These are phyloP conservation scores for Hippophae gyantsensis DNA, from an alignment of 306 rosid species.

Conservation along the genomic window DNA sequence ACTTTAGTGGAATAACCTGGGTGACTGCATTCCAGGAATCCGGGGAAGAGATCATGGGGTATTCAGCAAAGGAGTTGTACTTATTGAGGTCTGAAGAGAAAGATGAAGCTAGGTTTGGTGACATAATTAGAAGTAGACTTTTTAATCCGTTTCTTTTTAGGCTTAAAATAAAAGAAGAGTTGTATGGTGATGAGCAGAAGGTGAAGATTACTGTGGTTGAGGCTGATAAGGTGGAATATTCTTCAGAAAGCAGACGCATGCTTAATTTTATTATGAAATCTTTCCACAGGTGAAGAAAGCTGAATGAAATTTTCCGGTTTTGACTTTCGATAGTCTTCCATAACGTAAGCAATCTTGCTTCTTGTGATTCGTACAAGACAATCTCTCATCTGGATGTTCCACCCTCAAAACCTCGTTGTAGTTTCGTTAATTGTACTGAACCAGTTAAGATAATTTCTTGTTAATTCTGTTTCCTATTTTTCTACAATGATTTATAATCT, in stretches of 20 bases:
- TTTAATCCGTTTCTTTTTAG: conserved; percentile 58
- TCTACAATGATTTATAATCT: too few species aligned
- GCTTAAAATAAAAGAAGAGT: conserved; percentile 84
- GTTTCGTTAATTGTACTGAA: too few species aligned
- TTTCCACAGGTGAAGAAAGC: too few species aligned
- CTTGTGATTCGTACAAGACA: too few species aligned
- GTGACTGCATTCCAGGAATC: conserved; percentile 92
- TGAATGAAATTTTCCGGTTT: too few species aligned
- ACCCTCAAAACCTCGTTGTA: too few species aligned
- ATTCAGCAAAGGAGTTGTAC: conserved; percentile 71
- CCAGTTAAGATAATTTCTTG: too few species aligned
- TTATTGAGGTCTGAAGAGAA: conserved; percentile 60
- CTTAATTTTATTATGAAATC: conserved; percentile 51
- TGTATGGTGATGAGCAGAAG: conserved; percentile 80
- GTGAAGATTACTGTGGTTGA: conserved; percentile 78
- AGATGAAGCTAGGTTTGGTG: conserved; percentile 56
- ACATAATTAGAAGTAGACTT: conserved; percentile 52
- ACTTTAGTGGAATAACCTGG: conserved; percentile 84
- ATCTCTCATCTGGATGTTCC: too few species aligned
- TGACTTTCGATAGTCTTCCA: too few species aligned
- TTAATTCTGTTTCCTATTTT: too few species aligned
- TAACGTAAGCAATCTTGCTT: too few species aligned
- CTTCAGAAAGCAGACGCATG: conserved; percentile 61
- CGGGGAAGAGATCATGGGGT: conserved; percentile 84
- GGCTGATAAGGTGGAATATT: conserved; percentile 66